A percentile compares a stretch with the other conserved stretches of the same genome.
phyloP scores from a whole-genome alignment of 2,329 filamentous ascomycete genomes.

The Arthrobotrys sinensis region DNA sequence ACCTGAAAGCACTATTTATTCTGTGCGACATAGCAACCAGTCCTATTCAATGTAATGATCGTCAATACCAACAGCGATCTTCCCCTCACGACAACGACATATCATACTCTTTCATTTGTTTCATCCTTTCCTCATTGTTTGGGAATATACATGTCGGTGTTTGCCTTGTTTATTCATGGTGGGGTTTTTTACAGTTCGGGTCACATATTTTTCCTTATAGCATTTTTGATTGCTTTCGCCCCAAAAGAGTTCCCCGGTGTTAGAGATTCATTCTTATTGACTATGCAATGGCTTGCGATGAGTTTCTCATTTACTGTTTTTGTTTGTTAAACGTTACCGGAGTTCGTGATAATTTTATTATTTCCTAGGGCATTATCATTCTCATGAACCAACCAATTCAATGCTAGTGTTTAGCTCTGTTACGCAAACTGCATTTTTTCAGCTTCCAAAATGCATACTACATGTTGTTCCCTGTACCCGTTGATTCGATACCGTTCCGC shows the following conservation, averaged over 20 bases:
- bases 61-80: constrained; percentile 1
- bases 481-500: background rate
- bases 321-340: constrained; percentile 12
- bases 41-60: background rate
- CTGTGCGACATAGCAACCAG: background rate
- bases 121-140: background rate
- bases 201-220: background rate
- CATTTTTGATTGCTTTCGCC: constrained; percentile 10
- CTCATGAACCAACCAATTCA: constrained; percentile 20
- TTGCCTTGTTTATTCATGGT: constrained; percentile 6
- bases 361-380: constrained; percentile 12
- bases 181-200: constrained; percentile 34
- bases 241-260: constrained; percentile 34
- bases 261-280: constrained; percentile 32
- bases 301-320: background rate
- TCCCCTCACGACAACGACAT: constrained; percentile 2
- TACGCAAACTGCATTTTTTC: background rate
- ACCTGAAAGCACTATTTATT: constrained; percentile 1
- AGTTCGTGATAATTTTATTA: constrained; percentile 6
- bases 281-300: constrained; percentile 8
- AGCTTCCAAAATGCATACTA: background rate
- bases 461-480: background rate
- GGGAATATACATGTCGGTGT: constrained; percentile 37
- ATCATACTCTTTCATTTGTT: constrained; percentile 30
- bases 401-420: constrained; percentile 17